phyloP scores from a whole-genome alignment of 345 rosid genomes.

The Conringia planisiliqua region DNA sequence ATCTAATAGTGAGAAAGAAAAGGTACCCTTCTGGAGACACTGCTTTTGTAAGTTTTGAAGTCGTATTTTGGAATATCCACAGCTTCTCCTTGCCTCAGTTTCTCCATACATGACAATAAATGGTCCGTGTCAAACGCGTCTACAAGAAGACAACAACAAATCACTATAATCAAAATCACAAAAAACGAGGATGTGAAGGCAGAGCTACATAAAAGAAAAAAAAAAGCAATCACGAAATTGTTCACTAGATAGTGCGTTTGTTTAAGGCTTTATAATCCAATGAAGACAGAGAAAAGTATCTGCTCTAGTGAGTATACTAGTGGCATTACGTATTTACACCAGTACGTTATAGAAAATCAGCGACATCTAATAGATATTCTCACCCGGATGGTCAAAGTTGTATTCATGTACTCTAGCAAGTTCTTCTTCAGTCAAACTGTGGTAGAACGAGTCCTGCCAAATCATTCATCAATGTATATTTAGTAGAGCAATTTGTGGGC shows the following conservation, averaged over 20 bases:
- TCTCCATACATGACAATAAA: slow-evolving; percentile 71
- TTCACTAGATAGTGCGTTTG: neutral
- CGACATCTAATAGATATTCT: slow-evolving; percentile 35
- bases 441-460: slow-evolving; percentile 94
- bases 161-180: slow-evolving; percentile 3
- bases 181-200: neutral
- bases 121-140: slow-evolving; percentile 89
- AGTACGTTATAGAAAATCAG: neutral
- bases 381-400: slow-evolving; percentile 98
- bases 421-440: slow-evolving; percentile 75
- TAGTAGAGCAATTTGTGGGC: neutral
- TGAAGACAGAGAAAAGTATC: neutral
- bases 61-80: slow-evolving; percentile 90
- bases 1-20: neutral
- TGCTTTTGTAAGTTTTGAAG: slow-evolving; percentile 73
- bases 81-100: slow-evolving; percentile 72
- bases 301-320: neutral
- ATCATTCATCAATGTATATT: slow-evolving; percentile 14
- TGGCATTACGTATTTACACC: neutral
- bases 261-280: neutral
- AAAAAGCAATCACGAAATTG: slow-evolving; percentile 1
- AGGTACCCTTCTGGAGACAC: slow-evolving; percentile 61
- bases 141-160: slow-evolving; percentile 33
- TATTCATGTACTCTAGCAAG: slow-evolving; percentile 79
- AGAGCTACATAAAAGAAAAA: neutral